These are phyloP conservation scores for Gamsiella multidivaricata DNA, from an alignment of 192 early-diverging fungal genomes.

Conservation along the genomic window DNA sequence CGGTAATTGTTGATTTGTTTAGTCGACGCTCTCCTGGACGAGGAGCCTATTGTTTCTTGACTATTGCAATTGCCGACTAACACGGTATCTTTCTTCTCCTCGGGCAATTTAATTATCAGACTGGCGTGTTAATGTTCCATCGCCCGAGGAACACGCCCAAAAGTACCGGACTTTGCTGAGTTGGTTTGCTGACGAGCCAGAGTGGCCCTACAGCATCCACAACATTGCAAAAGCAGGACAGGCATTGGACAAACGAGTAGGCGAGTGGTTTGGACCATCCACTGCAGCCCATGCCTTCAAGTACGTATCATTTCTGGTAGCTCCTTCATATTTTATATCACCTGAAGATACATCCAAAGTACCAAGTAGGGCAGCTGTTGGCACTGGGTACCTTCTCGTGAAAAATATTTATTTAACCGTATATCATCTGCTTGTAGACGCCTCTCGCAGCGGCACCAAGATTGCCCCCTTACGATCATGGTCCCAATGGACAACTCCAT, in stretches of 20 bases:
- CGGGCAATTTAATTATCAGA: conserved; percentile 13
- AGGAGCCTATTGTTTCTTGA: too few relatives aligned
- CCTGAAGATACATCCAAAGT: not conserved
- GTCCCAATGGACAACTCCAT: conserved; percentile 45
- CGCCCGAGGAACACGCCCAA: conserved; percentile 9
- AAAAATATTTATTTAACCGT: not conserved
- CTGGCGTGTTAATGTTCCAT: conserved; percentile 25
- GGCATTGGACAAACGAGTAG: conserved; percentile 53
- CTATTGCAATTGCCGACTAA: too few relatives aligned
- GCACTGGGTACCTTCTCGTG: too few relatives aligned
- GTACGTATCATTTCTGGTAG: conserved; percentile 16
- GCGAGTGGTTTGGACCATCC: conserved; percentile 59
- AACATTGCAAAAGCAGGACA: conserved; percentile 50
- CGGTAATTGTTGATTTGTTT: conserved; percentile 20
- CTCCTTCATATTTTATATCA: not conserved
- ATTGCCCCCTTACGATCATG: conserved; percentile 46
- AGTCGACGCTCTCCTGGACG: not conserved
- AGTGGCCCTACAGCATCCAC: conserved; percentile 58
- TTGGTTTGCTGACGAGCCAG: conserved; percentile 57
- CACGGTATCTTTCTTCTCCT: not conserved
- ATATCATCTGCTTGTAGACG: conserved; percentile 14
- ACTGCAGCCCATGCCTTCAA: conserved; percentile 54
- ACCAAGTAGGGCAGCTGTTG: too few relatives aligned
- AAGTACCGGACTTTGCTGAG: conserved; percentile 43
- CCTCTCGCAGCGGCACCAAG: conserved; percentile 37